Percentiles rank a stretch among this genome's conserved stretches.
phyloP scores from a whole-genome alignment of 257 asterid species.

The Salvia hispanica region DNA sequence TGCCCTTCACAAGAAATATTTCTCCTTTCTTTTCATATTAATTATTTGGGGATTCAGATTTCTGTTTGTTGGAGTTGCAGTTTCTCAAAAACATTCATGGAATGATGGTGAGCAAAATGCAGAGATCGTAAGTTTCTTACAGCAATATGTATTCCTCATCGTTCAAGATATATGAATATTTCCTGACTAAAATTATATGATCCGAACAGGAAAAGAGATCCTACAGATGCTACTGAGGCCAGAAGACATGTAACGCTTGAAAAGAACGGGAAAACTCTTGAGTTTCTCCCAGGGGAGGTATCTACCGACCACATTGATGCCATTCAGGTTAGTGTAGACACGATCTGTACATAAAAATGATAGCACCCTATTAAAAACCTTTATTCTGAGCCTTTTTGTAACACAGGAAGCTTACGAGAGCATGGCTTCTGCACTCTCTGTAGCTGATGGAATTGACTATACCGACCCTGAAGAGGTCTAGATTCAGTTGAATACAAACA shows the following conservation, averaged over 20 bases:
- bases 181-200: constrained; percentile 23
- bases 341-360: background rate
- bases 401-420: constrained; percentile 83
- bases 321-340: constrained; percentile 57
- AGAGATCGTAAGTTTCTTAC: constrained; percentile 59
- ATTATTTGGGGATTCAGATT: constrained; percentile 30
- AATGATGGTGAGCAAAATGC: constrained; percentile 81
- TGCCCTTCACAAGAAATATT: constrained; percentile 11
- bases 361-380: background rate
- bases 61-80: constrained; percentile 62
- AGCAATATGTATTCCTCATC: constrained; percentile 21
- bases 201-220: constrained; percentile 48
- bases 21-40: constrained; percentile 22
- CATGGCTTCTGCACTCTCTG: constrained; percentile 91
- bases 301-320: constrained; percentile 73
- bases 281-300: constrained; percentile 64
- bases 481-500: constrained; percentile 14
- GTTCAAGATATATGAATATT: constrained; percentile 11
- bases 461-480: constrained; percentile 94
- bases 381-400: constrained; percentile 15
- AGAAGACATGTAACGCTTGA: constrained; percentile 65
- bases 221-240: constrained; percentile 35
- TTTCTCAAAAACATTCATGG: constrained; percentile 81
- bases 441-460: constrained; percentile 92
- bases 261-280: constrained; percentile 76